phyloP scores from a whole-genome alignment of 108 stramenopile species.

The Aurantiochytrium sp. region DNA sequence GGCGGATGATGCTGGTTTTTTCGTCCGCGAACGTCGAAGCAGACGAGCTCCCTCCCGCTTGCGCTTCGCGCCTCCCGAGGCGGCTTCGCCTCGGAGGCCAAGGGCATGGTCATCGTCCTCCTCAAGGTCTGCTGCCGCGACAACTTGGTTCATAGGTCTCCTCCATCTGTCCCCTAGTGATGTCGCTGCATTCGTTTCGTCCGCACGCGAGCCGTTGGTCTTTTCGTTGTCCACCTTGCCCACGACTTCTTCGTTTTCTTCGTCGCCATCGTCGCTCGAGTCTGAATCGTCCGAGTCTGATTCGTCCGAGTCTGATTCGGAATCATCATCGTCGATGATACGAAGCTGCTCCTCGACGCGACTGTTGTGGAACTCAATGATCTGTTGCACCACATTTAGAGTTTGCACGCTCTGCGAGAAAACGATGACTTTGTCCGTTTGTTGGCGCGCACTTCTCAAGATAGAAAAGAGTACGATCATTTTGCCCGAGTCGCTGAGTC shows the following conservation, averaged over 20 bases:
- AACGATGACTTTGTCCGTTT: not conserved
- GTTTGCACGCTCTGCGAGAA: conserved; percentile 12
- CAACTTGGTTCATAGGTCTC: too few species aligned
- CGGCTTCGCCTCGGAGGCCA: too few species aligned
- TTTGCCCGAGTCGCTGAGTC: not conserved
- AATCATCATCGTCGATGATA: not conserved
- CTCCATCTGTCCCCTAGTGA: too few species aligned
- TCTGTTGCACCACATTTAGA: not conserved
- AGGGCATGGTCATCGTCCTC: too few species aligned
- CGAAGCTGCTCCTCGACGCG: not conserved
- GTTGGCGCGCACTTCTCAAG: not conserved
- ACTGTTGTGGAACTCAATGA: not conserved
- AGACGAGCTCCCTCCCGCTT: too few species aligned
- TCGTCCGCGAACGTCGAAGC: too few species aligned
- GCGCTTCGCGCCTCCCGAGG: too few species aligned
- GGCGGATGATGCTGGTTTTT: too few species aligned
- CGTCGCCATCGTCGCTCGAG: not conserved
- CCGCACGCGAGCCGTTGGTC: not conserved
- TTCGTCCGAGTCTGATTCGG: not conserved
- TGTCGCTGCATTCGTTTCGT: too few species aligned
- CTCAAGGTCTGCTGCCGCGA: too few species aligned
- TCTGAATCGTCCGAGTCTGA: not conserved
- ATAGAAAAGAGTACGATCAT: not conserved
- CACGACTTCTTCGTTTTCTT: not conserved
- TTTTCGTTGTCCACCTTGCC: not conserved